phyloP scores from a whole-genome alignment of 2,329 filamentous ascomycete species.

The Trichoderma gracile region DNA sequence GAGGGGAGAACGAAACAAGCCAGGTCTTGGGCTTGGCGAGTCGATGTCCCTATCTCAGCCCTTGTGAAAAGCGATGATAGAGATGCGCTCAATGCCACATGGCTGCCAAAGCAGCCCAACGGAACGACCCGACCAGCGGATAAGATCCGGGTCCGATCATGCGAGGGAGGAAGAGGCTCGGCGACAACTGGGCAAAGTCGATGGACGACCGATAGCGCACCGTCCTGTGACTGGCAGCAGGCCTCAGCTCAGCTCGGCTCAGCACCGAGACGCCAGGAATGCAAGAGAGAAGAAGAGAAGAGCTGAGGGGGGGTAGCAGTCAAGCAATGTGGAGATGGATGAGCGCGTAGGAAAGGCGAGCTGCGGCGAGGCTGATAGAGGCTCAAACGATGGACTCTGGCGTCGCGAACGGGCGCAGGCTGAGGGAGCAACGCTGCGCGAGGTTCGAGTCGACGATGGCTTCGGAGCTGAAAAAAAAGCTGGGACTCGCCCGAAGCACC shows the following conservation, averaged over 20 bases:
- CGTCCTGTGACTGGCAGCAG: conserved; percentile 7
- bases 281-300: neutral
- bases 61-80: neutral
- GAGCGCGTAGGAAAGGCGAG: neutral
- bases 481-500: conserved; percentile 9
- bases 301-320: neutral
- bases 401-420: conserved; percentile 16
- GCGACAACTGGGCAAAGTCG: conserved; percentile 3
- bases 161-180: conserved; percentile 12
- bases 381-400: conserved; percentile 14
- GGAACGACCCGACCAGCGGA: conserved; percentile 20
- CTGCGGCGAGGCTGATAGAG: conserved; percentile 6
- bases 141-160: conserved; percentile 14
- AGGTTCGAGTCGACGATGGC: conserved; percentile 10
- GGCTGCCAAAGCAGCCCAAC: conserved; percentile 16
- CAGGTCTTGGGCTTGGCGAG: conserved; percentile 7
- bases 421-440: conserved; percentile 12
- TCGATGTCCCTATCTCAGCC: conserved; percentile 7
- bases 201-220: conserved; percentile 10
- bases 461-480: conserved; percentile 13
- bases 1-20: neutral
- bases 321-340: neutral
- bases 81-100: conserved; percentile 22
- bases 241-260: conserved; percentile 1
- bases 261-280: conserved; percentile 10